A percentile compares a stretch with the other conserved stretches of the same genome.
These are phyloP conservation scores for Casuarina glauca DNA, from an alignment of 306 rosid genomes.

Conservation along the genomic window DNA sequence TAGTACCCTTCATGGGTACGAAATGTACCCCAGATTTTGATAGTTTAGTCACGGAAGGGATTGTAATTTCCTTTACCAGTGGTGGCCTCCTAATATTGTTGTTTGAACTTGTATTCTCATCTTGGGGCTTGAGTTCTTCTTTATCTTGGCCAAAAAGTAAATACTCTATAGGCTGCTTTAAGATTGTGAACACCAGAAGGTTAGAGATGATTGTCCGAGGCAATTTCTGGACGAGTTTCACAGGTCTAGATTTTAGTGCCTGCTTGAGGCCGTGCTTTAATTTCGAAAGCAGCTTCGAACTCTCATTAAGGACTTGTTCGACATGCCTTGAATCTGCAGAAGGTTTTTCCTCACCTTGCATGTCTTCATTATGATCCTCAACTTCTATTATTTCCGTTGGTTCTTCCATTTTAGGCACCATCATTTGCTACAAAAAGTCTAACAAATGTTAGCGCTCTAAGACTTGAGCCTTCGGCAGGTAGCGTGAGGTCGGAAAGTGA, in stretches of 20 bases:
- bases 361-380: not conserved
- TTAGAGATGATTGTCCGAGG: conserved; percentile 69
- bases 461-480: conserved; percentile 34
- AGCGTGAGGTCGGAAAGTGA: conserved; percentile 60
- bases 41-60: conserved; percentile 64
- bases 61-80: conserved; percentile 61
- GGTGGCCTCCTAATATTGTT: conserved; percentile 43
- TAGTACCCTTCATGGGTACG: conserved; percentile 37
- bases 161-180: conserved; percentile 38
- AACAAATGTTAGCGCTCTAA: conserved; percentile 58
- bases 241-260: conserved; percentile 48
- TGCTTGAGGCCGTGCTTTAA: conserved; percentile 50
- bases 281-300: conserved; percentile 59
- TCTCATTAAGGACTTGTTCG: conserved; percentile 28
- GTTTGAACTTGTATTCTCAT: not conserved
- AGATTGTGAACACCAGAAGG: conserved; percentile 45
- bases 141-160: conserved; percentile 29
- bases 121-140: conserved; percentile 35
- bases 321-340: conserved; percentile 13
- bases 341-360: conserved; percentile 27
- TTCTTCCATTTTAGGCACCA: conserved; percentile 44
- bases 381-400: conserved; percentile 25
- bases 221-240: conserved; percentile 40
- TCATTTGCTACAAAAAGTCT: conserved; percentile 55
- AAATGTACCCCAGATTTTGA: conserved; percentile 47